Evolutionary conservation across 2,329 filamentous ascomycete species (phyloP), one percentile per base, ranked within the genome.

Genomic region (Trichoderma koningiopsis): DNA sequence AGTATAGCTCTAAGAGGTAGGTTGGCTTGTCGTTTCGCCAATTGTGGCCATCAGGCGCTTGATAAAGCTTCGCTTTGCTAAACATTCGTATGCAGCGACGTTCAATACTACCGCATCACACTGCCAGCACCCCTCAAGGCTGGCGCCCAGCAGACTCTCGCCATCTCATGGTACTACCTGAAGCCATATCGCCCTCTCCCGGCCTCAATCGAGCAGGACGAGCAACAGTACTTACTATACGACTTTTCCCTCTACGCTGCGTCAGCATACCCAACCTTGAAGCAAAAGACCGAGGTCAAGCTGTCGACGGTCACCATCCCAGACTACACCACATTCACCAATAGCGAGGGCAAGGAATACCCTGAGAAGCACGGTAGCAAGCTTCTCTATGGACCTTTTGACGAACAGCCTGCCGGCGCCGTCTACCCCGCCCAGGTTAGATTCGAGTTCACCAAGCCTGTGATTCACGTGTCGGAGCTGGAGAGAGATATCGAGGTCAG

Each of bases 271-370:
- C 83, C 86, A 22, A 97, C 94, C 16, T 80, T 88, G 76, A 97
- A 97, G 83, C 96, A 99, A 80, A 97, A 97, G 88, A 98, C 96
- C 49, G 97, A 98, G 81, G 82, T 99, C 81, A 97, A 97, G 84
- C 90, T 97, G 74, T 87, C 92, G 59, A 91, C 88, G 67, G 83
- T 87, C 72, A 90, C 92, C 74, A 86, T 97, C 33, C 92, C 94
- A 69, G 93, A 97, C 77, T 97, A 93, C 81, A 97, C 93, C 66
- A 90, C 88, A 72, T 86, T 96, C 22, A 85, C 87, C 24, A 87
- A 86, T 57, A 77, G 70, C 62, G 87, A 86, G 55, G 89, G 87
- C 66, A 88, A 92, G 74, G 83, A 86, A 72, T 87, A 85, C 72
- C 94, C 95, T 1, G 87, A 92, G 79, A 94, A 93, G 83, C 89